These are phyloP conservation scores for Didymella arachidicola DNA, from an alignment of 2,329 filamentous ascomycete species.

Conservation along the genomic window DNA sequence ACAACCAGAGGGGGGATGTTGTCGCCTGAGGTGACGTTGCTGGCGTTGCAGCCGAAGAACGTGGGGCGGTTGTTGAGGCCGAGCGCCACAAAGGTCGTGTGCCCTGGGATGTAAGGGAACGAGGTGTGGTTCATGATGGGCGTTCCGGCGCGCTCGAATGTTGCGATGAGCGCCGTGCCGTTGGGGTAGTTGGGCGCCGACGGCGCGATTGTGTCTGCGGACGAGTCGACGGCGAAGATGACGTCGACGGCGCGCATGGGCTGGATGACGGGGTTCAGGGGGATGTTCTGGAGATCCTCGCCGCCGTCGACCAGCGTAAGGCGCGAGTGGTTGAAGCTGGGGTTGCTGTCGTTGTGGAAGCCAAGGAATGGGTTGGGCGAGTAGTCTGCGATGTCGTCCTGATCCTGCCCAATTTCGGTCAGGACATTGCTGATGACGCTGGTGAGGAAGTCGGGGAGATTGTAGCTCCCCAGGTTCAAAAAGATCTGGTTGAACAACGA, in stretches of 20 bases:
- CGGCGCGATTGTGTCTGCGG: constrained; percentile 68
- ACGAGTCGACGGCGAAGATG: constrained; percentile 81
- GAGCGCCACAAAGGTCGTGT: constrained; percentile 80
- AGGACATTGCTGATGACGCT: constrained; percentile 63
- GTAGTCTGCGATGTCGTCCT: constrained; percentile 78
- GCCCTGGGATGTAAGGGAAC: constrained; percentile 76
- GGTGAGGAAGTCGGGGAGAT: constrained; percentile 61
- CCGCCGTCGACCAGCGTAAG: constrained; percentile 82
- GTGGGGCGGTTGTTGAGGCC: constrained; percentile 76
- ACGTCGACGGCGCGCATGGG: constrained; percentile 76
- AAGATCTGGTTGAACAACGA: constrained; percentile 84
- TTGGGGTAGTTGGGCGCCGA: constrained; percentile 73
- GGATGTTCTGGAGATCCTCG: constrained; percentile 79
- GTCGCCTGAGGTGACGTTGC: constrained; percentile 64
- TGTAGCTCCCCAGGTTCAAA: constrained; percentile 65
- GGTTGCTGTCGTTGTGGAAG: constrained; percentile 68
- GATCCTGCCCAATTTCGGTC: constrained; percentile 60
- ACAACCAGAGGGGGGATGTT: constrained; percentile 73
- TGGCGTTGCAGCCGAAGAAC: constrained; percentile 79
- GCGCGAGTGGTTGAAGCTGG: constrained; percentile 60
- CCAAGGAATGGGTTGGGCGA: constrained; percentile 77
- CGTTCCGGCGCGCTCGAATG: constrained; percentile 71
- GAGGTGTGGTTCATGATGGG: constrained; percentile 69
- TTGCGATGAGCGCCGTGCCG: constrained; percentile 75
- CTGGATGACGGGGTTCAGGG: constrained; percentile 78